These are phyloP conservation scores for Begonia fuchsioides DNA, from an alignment of 306 rosid species.

Conservation along the genomic window DNA sequence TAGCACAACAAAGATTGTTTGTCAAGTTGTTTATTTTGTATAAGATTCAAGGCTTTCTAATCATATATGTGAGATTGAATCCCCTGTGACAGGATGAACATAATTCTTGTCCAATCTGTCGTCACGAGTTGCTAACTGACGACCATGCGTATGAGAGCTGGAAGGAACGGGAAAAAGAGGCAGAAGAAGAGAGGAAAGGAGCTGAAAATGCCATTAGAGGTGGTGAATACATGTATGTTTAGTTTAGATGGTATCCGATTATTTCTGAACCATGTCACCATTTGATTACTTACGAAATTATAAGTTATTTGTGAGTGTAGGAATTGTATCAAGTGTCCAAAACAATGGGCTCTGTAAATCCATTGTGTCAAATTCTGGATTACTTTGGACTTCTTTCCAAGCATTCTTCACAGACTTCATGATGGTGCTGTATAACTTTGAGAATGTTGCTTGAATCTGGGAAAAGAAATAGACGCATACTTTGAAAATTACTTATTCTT, in stretches of 20 bases:
- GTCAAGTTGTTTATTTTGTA: too few species aligned
- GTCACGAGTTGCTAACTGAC: slow-evolving; percentile 77
- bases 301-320: too few species aligned
- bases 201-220: slow-evolving; percentile 89
- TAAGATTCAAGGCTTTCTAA: background rate
- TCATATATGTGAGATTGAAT: slow-evolving; percentile 46
- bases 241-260: slow-evolving; percentile 16
- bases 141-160: slow-evolving; percentile 85
- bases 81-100: slow-evolving; percentile 65
- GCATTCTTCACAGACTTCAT: too few species aligned
- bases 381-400: too few species aligned
- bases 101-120: slow-evolving; percentile 80
- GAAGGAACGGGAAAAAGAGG: slow-evolving; percentile 92
- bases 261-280: background rate
- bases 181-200: slow-evolving; percentile 87
- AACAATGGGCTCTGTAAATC: too few species aligned
- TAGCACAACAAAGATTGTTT: slow-evolving; percentile 51
- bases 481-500: too few species aligned
- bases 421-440: too few species aligned
- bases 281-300: too few species aligned
- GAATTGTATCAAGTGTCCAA: too few species aligned
- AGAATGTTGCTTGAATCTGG: too few species aligned
- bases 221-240: slow-evolving; percentile 93
- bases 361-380: too few species aligned
- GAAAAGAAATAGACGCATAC: too few species aligned